Conservation (phyloP, 2,329 filamentous ascomycete species). For the Fusarium algeriense region DNA sequence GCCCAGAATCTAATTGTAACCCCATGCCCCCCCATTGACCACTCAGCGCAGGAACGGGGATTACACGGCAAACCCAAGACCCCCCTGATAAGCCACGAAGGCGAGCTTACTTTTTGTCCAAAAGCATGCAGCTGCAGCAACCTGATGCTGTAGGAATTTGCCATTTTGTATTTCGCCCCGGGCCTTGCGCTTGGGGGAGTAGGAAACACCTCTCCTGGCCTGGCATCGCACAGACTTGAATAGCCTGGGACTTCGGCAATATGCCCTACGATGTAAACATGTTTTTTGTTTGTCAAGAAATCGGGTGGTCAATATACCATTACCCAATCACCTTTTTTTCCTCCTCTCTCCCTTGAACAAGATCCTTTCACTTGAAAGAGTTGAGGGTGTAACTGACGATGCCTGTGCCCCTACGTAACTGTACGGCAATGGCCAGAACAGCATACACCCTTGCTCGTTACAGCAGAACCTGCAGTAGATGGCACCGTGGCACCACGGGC, state of each 20-base stretch:
- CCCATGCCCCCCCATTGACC: conserved; percentile 26
- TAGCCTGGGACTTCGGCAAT: conserved; percentile 1
- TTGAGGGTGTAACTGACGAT: not conserved
- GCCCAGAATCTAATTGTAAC: conserved; percentile 12
- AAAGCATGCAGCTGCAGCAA: conserved; percentile 45
- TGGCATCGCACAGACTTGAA: conserved; percentile 37
- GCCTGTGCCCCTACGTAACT: conserved; percentile 26
- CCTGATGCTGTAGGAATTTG: conserved; percentile 23
- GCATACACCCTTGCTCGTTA: conserved; percentile 23
- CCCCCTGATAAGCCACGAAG: conserved; percentile 25
- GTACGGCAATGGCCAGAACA: conserved; percentile 10
- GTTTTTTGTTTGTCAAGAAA: conserved; percentile 29
- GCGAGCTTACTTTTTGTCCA: conserved; percentile 34
- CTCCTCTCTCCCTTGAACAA: not conserved
- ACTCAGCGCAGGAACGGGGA: conserved; percentile 25
- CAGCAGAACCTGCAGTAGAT: conserved; percentile 41
- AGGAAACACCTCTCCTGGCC: not conserved
- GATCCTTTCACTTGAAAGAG: conserved; percentile 25
- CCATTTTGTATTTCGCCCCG: conserved; percentile 1
- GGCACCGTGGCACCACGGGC: conserved; percentile 25
- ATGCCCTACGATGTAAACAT: conserved; percentile 24
- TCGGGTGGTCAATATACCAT: conserved; percentile 12
- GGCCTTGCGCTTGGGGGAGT: not conserved
- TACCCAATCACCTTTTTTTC: conserved; percentile 12
- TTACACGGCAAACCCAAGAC: conserved; percentile 25